Evolutionary conservation across 2,329 filamentous ascomycete genomes (phyloP), one percentile per base, ranked within the genome.

Genomic region (Hypoxylon sp.): DNA sequence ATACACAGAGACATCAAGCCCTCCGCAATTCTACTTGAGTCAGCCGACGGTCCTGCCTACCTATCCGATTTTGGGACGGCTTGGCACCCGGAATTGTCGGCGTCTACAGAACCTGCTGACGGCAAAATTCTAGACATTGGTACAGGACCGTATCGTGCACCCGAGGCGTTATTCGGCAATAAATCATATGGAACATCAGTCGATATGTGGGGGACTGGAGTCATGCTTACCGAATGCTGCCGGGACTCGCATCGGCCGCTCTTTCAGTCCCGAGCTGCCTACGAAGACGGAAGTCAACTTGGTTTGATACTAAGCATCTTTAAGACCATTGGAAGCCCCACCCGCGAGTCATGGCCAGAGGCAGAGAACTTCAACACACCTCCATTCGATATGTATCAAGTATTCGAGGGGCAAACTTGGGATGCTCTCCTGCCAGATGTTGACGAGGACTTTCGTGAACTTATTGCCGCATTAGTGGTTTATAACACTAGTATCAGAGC

Each of bases 1-100:
- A 91, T 99, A 61, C 96, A 99, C 79, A 90, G 96, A 63, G 96
- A 99, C 77, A 84, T 99, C 77, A 99, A 99, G 77, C 96, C 96
- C 0, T 94, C 94, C 0, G 97, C 97, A 59, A 86, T 99, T 37
- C 84, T 98, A 7, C 85, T 97, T 50, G 83, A 86, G 46, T 89
- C 90, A 0, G 82, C 86, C 0, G 82, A 86, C 5, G 92, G 92
- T 0, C 92, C 93, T 3, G 93, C 92, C 2, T 92, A 90, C 73
- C 85, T 99, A 2, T 90, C 93, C 37, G 96, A 99, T 79, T 98
- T 99, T 81, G 95, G 96, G 56, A 97, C 96, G 42, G 89, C 95
- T 7, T 98, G 94, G 94, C 89, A 91, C 72, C 88, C 91, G 2
- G 79, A 85, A 10, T 75, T 87, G 65, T 85, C 88, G 4, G 80